These are phyloP conservation scores for Cutaneotrichosporon daszewskae DNA, from an alignment of 1,284 basidiomycete species.

Conservation along the genomic window DNA sequence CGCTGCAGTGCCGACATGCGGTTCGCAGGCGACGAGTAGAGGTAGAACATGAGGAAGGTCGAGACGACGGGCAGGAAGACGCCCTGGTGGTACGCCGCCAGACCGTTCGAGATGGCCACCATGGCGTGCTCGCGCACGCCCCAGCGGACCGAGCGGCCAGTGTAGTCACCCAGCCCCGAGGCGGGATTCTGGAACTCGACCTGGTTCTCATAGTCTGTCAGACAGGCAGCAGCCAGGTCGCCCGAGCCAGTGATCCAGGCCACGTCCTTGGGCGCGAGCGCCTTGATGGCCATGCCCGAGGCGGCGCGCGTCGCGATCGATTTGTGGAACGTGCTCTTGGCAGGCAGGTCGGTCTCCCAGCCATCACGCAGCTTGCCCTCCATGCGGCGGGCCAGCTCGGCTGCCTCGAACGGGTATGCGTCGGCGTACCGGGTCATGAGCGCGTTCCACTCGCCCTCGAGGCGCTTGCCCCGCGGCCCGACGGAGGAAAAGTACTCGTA, in stretches of 20 bases:
- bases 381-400: constrained; percentile 79
- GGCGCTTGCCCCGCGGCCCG: constrained; percentile 65
- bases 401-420: constrained; percentile 76
- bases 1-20: constrained; percentile 82
- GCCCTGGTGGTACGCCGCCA: constrained; percentile 73
- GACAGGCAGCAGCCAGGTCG: constrained; percentile 85
- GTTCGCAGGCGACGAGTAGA: constrained; percentile 84
- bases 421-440: constrained; percentile 65
- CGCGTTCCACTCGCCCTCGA: constrained; percentile 70
- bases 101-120: constrained; percentile 89
- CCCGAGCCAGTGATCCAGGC: constrained; percentile 87
- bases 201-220: no score
- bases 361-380: constrained; percentile 71
- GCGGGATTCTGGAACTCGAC: constrained; percentile 85
- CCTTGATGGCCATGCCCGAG: no score
- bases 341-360: constrained; percentile 71
- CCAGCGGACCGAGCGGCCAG: constrained; percentile 87
- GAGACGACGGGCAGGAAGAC: constrained; percentile 66
- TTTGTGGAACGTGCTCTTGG: no score
- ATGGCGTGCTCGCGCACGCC: constrained; percentile 97
- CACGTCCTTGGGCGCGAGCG: no score
- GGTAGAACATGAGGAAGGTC: constrained; percentile 93
- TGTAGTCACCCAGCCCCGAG: constrained; percentile 75
- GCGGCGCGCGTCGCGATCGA: no score
- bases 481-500: constrained; percentile 64